Conservation (phyloP, 768 basidiomycete genomes). For the Mrakia blollopis region DNA sequence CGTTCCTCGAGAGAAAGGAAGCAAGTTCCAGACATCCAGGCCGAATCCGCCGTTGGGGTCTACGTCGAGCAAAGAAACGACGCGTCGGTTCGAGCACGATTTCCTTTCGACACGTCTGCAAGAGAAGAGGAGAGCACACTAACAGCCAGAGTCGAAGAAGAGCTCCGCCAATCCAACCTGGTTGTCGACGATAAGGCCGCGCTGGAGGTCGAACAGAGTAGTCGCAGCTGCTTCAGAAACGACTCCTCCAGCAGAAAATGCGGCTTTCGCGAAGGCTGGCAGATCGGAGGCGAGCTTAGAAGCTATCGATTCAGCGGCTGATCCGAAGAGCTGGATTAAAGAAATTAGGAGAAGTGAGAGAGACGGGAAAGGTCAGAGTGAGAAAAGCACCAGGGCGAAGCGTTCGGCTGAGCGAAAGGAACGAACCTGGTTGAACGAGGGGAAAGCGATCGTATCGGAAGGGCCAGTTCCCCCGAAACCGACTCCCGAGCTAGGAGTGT, state of each 20-base stretch:
- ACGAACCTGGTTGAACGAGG: constrained; percentile 12
- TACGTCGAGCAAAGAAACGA: neutral
- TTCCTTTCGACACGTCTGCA: neutral
- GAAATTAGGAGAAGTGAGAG: neutral
- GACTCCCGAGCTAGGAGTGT: constrained; percentile 18
- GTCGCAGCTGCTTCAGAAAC: constrained; percentile 4
- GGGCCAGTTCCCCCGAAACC: constrained; percentile 17
- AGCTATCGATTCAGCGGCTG: neutral
- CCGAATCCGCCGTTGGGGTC: constrained; percentile 42
- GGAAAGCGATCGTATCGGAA: constrained; percentile 23
- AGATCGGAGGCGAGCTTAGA: neutral
- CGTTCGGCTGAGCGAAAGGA: too few relatives aligned
- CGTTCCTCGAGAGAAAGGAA: constrained; percentile 56
- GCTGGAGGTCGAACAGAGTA: constrained; percentile 7
- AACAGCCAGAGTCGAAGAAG: constrained; percentile 45
- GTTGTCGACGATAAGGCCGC: constrained; percentile 19
- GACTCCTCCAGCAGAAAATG: constrained; percentile 9
- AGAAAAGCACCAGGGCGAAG: neutral
- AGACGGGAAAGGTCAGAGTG: neutral
- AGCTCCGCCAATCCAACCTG: constrained; percentile 59
- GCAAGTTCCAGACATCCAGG: constrained; percentile 54
- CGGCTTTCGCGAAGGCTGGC: constrained; percentile 1
- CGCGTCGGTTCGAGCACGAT: neutral
- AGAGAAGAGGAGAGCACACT: neutral
- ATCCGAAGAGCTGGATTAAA: constrained; percentile 8